Conservation (phyloP, 371 early-diverging fungal species). For the Nosema granulosis region DNA sequence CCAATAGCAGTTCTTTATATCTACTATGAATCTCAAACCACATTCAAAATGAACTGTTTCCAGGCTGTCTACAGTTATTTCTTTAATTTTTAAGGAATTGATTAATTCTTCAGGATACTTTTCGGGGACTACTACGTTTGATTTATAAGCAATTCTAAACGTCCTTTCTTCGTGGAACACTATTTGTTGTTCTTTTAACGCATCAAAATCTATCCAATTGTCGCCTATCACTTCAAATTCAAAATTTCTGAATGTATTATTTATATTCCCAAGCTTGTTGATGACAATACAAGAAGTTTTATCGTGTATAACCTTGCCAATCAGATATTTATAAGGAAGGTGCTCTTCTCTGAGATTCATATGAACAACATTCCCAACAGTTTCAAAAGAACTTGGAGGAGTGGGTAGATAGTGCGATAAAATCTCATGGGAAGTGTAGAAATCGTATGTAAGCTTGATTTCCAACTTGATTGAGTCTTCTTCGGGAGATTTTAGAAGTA, state of each 20-base stretch:
- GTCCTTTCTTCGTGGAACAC: neutral
- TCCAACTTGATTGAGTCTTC: neutral
- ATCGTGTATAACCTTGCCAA: constrained; percentile 60
- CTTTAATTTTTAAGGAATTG: neutral
- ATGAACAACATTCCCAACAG: constrained; percentile 65
- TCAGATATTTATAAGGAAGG: constrained; percentile 58
- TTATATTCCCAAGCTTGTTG: constrained; percentile 61
- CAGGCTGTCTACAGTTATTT: constrained; percentile 16
- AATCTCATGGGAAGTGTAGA: constrained; percentile 53
- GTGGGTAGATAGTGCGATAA: constrained; percentile 31
- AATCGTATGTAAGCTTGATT: constrained; percentile 43
- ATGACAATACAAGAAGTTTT: constrained; percentile 65
- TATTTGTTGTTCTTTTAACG: neutral
- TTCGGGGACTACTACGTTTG: too few species aligned
- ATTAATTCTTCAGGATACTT: neutral
- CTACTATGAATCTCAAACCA: constrained; percentile 58
- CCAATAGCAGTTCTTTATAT: constrained; percentile 66
- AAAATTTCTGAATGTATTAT: constrained; percentile 58
- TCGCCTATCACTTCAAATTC: constrained; percentile 64
- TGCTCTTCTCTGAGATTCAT: constrained; percentile 64
- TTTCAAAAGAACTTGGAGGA: constrained; percentile 58
- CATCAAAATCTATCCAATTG: constrained; percentile 23
- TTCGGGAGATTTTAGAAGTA: neutral
- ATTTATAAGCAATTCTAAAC: neutral
- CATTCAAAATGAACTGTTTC: constrained; percentile 63